Conservation (phyloP, 2,329 filamentous ascomycete genomes). For the Seiridium unicorne region DNA sequence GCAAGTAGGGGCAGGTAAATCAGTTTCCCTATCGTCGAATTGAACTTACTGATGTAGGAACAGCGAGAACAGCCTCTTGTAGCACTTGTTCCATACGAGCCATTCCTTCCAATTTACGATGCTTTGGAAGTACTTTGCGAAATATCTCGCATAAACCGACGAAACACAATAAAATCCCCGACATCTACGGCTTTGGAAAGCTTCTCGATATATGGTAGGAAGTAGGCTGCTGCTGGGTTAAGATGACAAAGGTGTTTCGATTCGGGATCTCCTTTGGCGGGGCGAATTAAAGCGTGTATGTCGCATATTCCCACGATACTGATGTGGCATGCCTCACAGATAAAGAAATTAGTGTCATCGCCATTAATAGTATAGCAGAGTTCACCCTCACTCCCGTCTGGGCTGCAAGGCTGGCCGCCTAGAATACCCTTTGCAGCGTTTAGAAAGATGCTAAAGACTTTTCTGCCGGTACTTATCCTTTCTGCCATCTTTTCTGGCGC, state of each 20-base stretch:
- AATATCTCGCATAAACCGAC: neutral
- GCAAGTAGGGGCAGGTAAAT: neutral
- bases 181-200: conserved; percentile 3
- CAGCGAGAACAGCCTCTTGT: no score
- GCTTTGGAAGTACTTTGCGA: no score
- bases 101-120: no score
- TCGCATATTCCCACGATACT: conserved; percentile 1
- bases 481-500: no score
- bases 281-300: neutral
- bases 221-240: neutral
- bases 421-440: neutral
- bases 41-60: no score
- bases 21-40: neutral
- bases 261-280: neutral
- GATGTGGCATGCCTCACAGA: conserved; percentile 4
- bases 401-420: neutral
- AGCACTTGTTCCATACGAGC: no score
- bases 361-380: conserved; percentile 1
- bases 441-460: conserved; percentile 1
- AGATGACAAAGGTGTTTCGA: neutral
- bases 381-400: neutral
- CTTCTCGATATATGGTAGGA: neutral
- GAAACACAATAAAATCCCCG: conserved; percentile 4
- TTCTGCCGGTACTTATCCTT: neutral
- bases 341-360: neutral